These are phyloP conservation scores for Cunninghamia lanceolata DNA, from an alignment of 75 land plant genomes.

Conservation along the genomic window DNA sequence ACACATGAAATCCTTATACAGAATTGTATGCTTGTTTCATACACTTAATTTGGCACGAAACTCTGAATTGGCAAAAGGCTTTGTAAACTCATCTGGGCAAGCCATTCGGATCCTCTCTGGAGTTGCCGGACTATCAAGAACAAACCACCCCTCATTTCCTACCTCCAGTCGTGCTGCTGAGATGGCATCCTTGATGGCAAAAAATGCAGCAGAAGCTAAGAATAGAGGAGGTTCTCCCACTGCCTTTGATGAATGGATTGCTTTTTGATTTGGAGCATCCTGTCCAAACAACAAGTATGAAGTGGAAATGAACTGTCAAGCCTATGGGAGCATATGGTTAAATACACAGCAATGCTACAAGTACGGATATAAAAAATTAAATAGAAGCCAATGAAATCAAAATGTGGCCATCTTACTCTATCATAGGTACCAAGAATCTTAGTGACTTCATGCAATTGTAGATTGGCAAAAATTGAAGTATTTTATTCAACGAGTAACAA, in stretches of 20 bases:
- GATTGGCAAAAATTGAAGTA: background rate
- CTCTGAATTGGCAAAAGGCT: slow-evolving; percentile 39
- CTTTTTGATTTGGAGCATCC: slow-evolving; percentile 80
- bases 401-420: background rate
- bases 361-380: background rate
- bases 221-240: slow-evolving; percentile 97
- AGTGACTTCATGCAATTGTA: background rate
- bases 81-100: slow-evolving; percentile 73
- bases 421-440: background rate
- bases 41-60: slow-evolving; percentile 78
- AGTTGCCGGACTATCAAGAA: slow-evolving; percentile 87
- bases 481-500: background rate
- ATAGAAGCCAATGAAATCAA: background rate
- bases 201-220: slow-evolving; percentile 76
- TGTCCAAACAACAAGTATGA: slow-evolving; percentile 16
- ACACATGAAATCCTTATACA: background rate
- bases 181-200: slow-evolving; percentile 94
- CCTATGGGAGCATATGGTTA: background rate
- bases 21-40: slow-evolving; percentile 15
- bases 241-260: slow-evolving; percentile 92
- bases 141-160: slow-evolving; percentile 69
- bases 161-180: slow-evolving; percentile 62
- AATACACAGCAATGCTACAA: background rate
- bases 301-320: background rate
- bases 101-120: slow-evolving; percentile 96